Evolutionary conservation across 2,329 filamentous ascomycete species (phyloP), one percentile per base, ranked within the genome.

Genomic region (Monosporascus sp.): DNA sequence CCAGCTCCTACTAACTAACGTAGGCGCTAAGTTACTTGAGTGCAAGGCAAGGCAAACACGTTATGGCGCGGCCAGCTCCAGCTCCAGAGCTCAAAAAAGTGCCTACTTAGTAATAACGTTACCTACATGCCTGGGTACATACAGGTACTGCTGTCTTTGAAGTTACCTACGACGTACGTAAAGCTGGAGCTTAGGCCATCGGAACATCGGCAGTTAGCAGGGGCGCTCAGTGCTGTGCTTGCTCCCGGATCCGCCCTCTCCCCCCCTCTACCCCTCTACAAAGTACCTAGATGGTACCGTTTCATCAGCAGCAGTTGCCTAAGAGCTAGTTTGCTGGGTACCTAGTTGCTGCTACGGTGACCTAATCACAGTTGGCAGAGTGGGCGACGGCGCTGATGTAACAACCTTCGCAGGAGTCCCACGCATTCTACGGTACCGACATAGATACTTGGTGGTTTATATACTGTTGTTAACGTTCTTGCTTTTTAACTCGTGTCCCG

Each of bases 41-140:
- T 58, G 49, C 51, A 53, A 49, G 48, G 60, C 66, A 70, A 73
- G 71, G 71, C 71, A 73, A 62, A 72, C 71, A 72, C 64, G 63
- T 61, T 69, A 69, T 73, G 70, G 70, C 70, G 70, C 20, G 43
- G 43, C 43, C 43, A 45, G 43, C 43, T 27, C 27, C 58, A 60
- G 57, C 45, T 52, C 63, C 68, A 67, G 67, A 52, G 54, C 47
- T 52, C 25, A 8, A 48, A 15, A 17, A 7, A 31, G 24, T 47
- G 45, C 31, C 46, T 48, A n/a, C 15, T 37, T 8, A n/a, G 22
- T 27, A n/a, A 17, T 11, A 27, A 20, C 25, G 5, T 20, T 48
- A 20, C 11, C 35, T 8, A 14, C 11, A 6, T 27, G 27, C 31
- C 31, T 35, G 11, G 11, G 31, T 35, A 35, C 31, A 35, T 35